A percentile compares a stretch with the other conserved stretches of the same genome.
These are phyloP conservation scores for Sporobolomyces phaffii DNA, from an alignment of 768 basidiomycete species.

Conservation along the genomic window DNA sequence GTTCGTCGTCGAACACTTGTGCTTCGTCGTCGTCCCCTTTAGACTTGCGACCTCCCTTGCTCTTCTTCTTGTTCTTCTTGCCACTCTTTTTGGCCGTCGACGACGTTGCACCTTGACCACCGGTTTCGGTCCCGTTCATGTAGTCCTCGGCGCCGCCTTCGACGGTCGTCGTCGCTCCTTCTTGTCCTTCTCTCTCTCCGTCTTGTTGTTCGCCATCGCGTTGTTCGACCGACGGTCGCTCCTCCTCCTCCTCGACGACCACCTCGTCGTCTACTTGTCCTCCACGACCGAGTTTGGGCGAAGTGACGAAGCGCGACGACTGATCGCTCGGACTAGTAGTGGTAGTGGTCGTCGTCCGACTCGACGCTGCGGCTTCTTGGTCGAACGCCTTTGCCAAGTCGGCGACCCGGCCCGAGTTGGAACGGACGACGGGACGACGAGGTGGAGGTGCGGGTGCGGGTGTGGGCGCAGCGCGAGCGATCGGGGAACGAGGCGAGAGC, in stretches of 20 bases:
- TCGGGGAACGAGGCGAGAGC: background rate
- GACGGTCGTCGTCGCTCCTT: background rate
- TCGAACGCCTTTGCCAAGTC: slow-evolving; percentile 14
- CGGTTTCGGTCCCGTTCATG: too few species aligned
- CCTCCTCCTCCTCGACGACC: background rate
- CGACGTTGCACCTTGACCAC: too few species aligned
- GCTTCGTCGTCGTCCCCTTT: background rate
- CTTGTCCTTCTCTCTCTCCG: slow-evolving; percentile 13
- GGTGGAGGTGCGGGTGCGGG: background rate
- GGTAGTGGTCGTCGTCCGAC: background rate
- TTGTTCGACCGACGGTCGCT: background rate
- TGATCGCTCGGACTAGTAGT: background rate
- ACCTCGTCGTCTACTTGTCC: background rate
- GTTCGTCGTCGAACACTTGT: background rate
- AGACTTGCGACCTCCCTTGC: background rate
- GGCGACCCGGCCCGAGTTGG: background rate
- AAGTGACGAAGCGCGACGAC: too few species aligned
- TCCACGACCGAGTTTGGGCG: too few species aligned
- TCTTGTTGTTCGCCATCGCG: slow-evolving; percentile 9
- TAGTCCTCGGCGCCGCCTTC: background rate
- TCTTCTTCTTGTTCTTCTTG: slow-evolving; percentile 9
- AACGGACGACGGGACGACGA: background rate
- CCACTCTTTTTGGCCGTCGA: slow-evolving; percentile 2
- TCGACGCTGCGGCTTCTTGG: background rate
- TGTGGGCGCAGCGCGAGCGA: background rate